Conservation (phyloP, 345 rosid genomes). For the Euphorbia lathyris region DNA sequence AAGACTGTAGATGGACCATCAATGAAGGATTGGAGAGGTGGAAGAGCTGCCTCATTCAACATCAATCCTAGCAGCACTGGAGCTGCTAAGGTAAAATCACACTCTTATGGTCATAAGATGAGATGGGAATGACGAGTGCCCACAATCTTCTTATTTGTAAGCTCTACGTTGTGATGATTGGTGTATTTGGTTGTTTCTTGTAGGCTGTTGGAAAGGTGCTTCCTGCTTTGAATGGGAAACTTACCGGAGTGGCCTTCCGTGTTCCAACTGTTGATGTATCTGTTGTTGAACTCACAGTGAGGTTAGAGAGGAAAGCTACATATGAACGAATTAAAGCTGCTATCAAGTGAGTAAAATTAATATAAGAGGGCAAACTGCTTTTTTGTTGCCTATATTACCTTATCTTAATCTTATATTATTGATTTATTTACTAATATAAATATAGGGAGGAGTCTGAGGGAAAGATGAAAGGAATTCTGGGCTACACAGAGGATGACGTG, state of each 20-base stretch:
- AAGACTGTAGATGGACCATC: constrained; percentile 38
- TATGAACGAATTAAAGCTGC: constrained; percentile 28
- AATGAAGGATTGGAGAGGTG: constrained; percentile 33
- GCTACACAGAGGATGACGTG: constrained; percentile 27
- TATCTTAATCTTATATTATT: not conserved
- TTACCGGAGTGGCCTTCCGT: constrained; percentile 34
- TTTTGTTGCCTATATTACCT: not conserved
- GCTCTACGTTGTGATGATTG: not conserved
- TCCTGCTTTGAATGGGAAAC: constrained; percentile 27
- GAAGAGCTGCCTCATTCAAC: constrained; percentile 34
- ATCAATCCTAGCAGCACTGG: constrained; percentile 38
- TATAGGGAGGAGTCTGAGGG: constrained; percentile 32
- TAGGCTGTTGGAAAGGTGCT: constrained; percentile 36
- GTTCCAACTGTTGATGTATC: constrained; percentile 33
- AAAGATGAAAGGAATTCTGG: constrained; percentile 28
- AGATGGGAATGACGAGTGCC: not conserved
- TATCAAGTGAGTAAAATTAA: constrained; percentile 22
- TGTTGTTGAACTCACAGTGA: constrained; percentile 31
- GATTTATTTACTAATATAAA: not conserved
- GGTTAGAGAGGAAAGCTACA: constrained; percentile 19
- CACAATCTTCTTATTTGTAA: not conserved
- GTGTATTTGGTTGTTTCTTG: not conserved
- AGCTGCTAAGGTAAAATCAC: constrained; percentile 27
- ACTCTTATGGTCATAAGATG: not conserved
- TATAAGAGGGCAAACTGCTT: not conserved